Base-by-base conservation (phyloP, 345 rosid genomes). In the Nephelium lappaceum region DNA sequence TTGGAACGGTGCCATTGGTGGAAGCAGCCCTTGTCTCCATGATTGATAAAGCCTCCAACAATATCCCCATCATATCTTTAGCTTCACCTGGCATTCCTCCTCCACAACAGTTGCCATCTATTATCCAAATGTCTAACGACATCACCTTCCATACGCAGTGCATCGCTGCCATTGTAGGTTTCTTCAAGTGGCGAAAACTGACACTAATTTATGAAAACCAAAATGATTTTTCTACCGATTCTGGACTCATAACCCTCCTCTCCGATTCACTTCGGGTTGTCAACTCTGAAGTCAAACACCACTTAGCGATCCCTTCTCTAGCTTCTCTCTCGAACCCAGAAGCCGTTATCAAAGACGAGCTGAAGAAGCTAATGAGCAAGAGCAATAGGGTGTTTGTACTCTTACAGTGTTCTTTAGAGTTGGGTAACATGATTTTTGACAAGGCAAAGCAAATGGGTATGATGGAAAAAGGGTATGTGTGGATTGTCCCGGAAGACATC, bases 381-480 rank as follows among this genome's bases (percentile, higher is more conserved):
- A 81, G 75, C 68, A 72, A 73, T 19, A 67, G 68, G 57, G 74
- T 81, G 60, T 81, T 81, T 18, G 31, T 80, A n/a, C 45, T 80
- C n/a, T 14, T 75, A 18, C 49, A 55, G 6, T 60, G 79, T 27
- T 77, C 81, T 14, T 11, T 78, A 18, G 70, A 69, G 68, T 76
- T 81, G 0, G 84, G 81, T 73, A 21, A 24, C n/a, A 0, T 74
- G 65, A 67, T 82, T 71, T 84, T 84, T 67, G 71, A 73, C 31
- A 77, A 81, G 79, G 87, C 85, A 64, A 82, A 81, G 43, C 79
- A 82, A 58, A 79, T 79, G 76, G 67, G 67, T 15, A 76, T 84
- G 84, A 76, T 84, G 83, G 78, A 73, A 57, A 72, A 75, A 79
- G 79, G 79, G 69, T 84, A 68, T 27, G 83, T 79, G 3, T 81